Base-by-base conservation (phyloP, 2,329 filamentous ascomycete species). In the Herpotrichia juniperi region DNA sequence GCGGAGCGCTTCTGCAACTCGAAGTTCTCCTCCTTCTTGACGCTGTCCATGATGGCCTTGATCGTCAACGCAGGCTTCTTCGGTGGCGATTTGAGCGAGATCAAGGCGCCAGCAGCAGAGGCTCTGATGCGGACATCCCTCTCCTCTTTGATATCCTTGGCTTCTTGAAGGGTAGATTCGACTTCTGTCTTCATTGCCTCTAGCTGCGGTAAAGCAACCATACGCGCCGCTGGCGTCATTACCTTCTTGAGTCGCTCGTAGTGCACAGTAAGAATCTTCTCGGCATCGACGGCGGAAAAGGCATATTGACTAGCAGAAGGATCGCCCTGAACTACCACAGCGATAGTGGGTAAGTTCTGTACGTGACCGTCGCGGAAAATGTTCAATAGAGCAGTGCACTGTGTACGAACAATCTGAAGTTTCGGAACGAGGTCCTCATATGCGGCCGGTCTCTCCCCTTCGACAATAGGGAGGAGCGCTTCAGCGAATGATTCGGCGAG, bases 1-100 rank as follows among this genome's bases (percentile, higher is more conserved):
- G 93, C 91, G 24, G 93, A 96, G 21, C 93, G 89, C 62, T 85
- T 86, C 72, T 99, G 94, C 1, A 99, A 80, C 60, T 94, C 90
- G 24, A 88, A 76, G 66, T 96, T 97, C 64, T 97, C 94, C 70
- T 99, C 96, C 31, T 87, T 87, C 76, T 97, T 99, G 68, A 99
- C 85, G 66, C 93, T 97, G 72, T 99, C 94, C 94, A 99, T 99
- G 74, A 99, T 90, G 2, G 87, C 91, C 76, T 96, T 97, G 76
- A 99, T 99, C 11, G 96, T 86, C 16, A 88, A 85, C 56, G 91
- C 92, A 9, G 93, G 92, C 71, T 96, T 97, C 83, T 96, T 97
- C 0, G 96, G 93, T 9, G 97, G 82, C 25, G 89, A 83, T 51
- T 87, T 86, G 76, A 97, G 87, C n/a, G 92, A 89, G 43, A 99